Percentiles rank a stretch among this genome's conserved stretches.
phyloP scores from a whole-genome alignment of 768 basidiomycete genomes.

The Phlegmacium glaucopus region DNA sequence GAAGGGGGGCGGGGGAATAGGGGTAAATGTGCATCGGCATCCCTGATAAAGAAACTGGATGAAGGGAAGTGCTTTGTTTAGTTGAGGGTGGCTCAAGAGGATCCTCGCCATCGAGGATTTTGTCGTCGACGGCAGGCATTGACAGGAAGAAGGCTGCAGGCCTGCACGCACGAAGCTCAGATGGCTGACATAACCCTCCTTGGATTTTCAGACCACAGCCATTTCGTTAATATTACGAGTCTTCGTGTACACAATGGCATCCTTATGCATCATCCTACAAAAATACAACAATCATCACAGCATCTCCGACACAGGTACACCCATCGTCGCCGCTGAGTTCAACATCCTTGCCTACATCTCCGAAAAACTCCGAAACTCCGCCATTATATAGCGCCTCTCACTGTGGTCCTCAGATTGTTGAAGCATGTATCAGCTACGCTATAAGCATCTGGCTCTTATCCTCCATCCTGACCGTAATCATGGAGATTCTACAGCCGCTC shows the following conservation, averaged over 20 bases:
- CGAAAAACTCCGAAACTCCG: constrained; percentile 18
- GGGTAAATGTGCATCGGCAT: constrained; percentile 72
- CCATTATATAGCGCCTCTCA: constrained; percentile 10
- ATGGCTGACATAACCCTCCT: constrained; percentile 19
- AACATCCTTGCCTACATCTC: constrained; percentile 5
- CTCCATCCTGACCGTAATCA: constrained; percentile 34
- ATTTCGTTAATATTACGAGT: not conserved
- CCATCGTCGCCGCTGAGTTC: constrained; percentile 5
- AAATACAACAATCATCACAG: not conserved
- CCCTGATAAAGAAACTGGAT: constrained; percentile 45
- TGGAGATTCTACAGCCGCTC: constrained; percentile 27
- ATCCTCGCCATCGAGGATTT: constrained; percentile 29
- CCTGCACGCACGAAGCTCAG: constrained; percentile 7
- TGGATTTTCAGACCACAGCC: constrained; percentile 15
- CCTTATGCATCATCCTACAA: constrained; percentile 2
- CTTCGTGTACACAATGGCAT: too few relatives aligned
- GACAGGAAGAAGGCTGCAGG: constrained; percentile 17
- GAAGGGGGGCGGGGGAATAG: constrained; percentile 46
- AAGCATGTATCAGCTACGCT: constrained; percentile 29
- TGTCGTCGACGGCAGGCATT: constrained; percentile 33
- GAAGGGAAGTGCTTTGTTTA: constrained; percentile 21
- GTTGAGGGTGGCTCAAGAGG: constrained; percentile 33
- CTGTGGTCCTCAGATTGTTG: constrained; percentile 25
- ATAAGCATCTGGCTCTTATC: constrained; percentile 27
- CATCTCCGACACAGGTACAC: not conserved